phyloP scores from a whole-genome alignment of 2,329 filamentous ascomycete genomes.

The Xylaria sp. region DNA sequence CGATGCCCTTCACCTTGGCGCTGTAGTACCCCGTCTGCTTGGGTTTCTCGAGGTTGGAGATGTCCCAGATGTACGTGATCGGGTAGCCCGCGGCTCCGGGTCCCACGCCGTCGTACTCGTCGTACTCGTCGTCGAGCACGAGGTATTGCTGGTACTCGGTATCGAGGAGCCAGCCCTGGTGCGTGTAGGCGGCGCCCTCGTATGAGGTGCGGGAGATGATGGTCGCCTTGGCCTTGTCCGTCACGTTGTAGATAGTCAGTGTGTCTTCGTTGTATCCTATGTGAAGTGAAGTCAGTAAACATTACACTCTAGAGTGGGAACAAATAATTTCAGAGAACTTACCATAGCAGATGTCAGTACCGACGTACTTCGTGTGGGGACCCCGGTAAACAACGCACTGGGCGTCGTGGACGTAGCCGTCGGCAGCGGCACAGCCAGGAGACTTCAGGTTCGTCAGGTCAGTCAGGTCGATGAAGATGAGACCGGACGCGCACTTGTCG shows the following conservation, averaged over 20 bases:
- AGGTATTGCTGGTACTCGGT: conserved; percentile 45
- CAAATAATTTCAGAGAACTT: no score
- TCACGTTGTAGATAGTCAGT: conserved; percentile 57
- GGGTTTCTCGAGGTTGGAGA: conserved; percentile 47
- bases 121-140: conserved; percentile 55
- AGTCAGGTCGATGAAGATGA: conserved; percentile 64
- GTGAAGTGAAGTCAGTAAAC: no score
- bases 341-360: conserved; percentile 58
- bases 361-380: conserved; percentile 52
- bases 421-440: conserved; percentile 58
- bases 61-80: conserved; percentile 55
- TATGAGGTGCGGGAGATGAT: conserved; percentile 59
- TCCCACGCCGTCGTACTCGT: conserved; percentile 49
- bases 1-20: conserved; percentile 46
- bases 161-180: conserved; percentile 59
- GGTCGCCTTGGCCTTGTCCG: conserved; percentile 49
- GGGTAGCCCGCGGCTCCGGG: conserved; percentile 45
- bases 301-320: no score
- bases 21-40: conserved; percentile 49
- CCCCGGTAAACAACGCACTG: conserved; percentile 63
- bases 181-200: conserved; percentile 59
- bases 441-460: conserved; percentile 58
- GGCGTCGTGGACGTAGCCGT: conserved; percentile 67
- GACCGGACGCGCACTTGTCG: conserved; percentile 55
- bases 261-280: conserved; percentile 57